Percentiles rank a stretch among this genome's conserved stretches.
These are phyloP conservation scores for Lachancea quebecensis DNA, from an alignment of 805 yeast genomes.

Conservation along the genomic window DNA sequence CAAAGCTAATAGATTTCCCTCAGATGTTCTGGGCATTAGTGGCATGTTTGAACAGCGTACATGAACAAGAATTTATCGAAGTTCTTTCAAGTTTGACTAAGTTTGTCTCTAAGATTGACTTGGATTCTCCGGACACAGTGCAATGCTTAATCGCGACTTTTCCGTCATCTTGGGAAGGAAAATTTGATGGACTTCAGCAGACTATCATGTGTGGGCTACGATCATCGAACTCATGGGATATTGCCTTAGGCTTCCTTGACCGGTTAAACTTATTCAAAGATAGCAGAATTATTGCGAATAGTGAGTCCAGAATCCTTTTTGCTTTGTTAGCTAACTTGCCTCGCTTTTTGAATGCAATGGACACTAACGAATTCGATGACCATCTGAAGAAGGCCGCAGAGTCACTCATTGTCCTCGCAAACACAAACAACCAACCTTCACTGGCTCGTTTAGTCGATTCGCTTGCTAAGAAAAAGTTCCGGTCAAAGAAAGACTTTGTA, in stretches of 20 bases:
- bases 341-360: conserved; percentile 75
- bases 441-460: conserved; percentile 71
- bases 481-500: conserved; percentile 86
- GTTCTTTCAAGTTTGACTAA: conserved; percentile 75
- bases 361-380: conserved; percentile 41
- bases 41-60: conserved; percentile 83
- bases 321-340: conserved; percentile 78
- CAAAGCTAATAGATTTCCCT: conserved; percentile 76
- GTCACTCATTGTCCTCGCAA: conserved; percentile 56
- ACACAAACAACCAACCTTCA: conserved; percentile 45
- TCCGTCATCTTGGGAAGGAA: conserved; percentile 95
- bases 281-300: conserved; percentile 71
- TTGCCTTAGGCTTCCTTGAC: conserved; percentile 66
- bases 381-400: conserved; percentile 50
- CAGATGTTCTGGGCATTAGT: conserved; percentile 94
- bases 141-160: conserved; percentile 76
- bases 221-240: conserved; percentile 73
- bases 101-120: conserved; percentile 77
- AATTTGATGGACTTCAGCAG: conserved; percentile 81
- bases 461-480: conserved; percentile 66
- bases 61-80: conserved; percentile 90
- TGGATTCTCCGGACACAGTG: conserved; percentile 79
- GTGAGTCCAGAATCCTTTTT: conserved; percentile 59
- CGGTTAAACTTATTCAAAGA: conserved; percentile 58
- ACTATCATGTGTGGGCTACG: conserved; percentile 76